phyloP scores from a whole-genome alignment of 495 filamentous ascomycete species.

The Penicillium herquei region DNA sequence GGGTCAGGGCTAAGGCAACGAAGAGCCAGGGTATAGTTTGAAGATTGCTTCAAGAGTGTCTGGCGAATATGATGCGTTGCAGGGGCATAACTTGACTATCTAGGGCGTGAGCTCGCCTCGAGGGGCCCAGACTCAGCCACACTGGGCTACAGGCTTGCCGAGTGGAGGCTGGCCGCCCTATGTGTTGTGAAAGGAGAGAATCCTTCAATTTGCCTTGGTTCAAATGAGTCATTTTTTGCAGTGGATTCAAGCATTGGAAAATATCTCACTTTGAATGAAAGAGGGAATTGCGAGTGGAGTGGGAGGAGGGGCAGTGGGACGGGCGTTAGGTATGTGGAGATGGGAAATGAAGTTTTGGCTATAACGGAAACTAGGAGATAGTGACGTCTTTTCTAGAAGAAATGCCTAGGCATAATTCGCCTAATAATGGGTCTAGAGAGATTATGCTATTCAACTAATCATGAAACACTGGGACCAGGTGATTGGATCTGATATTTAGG shows the following conservation, averaged over 20 bases:
- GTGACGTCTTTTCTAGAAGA: not conserved
- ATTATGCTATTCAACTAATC: not conserved
- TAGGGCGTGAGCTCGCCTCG: no score
- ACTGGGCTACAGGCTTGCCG: no score
- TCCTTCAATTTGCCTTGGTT: not conserved
- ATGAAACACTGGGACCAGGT: not conserved
- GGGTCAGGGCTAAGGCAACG: not conserved
- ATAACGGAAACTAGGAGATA: no score
- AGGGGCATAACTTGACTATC: no score
- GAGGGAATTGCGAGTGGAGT: not conserved
- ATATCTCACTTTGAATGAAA: not conserved
- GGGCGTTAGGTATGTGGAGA: not conserved
- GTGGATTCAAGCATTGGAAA: not conserved
- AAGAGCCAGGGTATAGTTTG: not conserved
- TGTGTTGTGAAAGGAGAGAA: no score
- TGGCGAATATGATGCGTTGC: not conserved
- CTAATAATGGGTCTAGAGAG: not conserved
- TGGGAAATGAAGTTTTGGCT: not conserved
- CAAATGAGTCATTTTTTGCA: not conserved
- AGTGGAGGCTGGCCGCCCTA: no score
- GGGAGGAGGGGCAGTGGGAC: not conserved
- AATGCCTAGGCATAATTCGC: not conserved
- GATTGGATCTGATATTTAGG: conserved; percentile 1
- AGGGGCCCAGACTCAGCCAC: no score
- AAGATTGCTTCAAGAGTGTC: not conserved